A percentile compares a stretch with the other conserved stretches of the same genome.
phyloP scores from a whole-genome alignment of 176 grass and related monocot genomes.

The barley (Hordeum vulgare) region DNA sequence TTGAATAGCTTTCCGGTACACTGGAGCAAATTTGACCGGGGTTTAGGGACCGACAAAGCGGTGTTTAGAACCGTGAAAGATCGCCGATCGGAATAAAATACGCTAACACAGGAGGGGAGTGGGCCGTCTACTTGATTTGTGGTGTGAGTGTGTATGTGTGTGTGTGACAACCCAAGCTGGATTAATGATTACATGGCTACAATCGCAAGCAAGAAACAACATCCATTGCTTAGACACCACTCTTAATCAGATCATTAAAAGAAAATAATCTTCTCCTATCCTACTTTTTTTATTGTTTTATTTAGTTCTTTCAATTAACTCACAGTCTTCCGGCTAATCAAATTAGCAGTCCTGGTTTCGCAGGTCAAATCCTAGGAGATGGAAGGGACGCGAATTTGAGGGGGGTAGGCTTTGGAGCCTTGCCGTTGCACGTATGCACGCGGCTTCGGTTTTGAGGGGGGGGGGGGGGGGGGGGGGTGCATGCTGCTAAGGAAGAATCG shows the following conservation, averaged over 20 bases:
- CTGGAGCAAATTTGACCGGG: constrained; percentile 33
- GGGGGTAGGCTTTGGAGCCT: constrained; percentile 3
- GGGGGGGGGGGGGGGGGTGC: neutral
- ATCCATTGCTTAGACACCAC: constrained; percentile 40
- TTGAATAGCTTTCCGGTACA: neutral
- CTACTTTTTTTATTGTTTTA: too few species aligned
- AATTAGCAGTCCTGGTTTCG: neutral
- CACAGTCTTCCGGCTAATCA: neutral
- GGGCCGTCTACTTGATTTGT: neutral
- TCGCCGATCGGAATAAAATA: neutral
- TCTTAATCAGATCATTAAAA: neutral
- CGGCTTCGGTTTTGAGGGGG: neutral
- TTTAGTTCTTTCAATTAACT: too few species aligned
- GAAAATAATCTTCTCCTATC: too few species aligned
- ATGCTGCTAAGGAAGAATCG: neutral
- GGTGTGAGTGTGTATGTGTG: neutral
- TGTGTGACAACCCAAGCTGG: constrained; percentile 2
- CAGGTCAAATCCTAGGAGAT: constrained; percentile 30
- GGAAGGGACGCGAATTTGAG: neutral
- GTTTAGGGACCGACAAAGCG: constrained; percentile 46
- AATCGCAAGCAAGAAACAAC: constrained; percentile 23
- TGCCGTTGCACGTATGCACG: neutral
- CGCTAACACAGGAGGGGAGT: too few species aligned
- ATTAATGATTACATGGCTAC: constrained; percentile 17
- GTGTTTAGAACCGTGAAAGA: constrained; percentile 33